phyloP scores from a whole-genome alignment of 73 alveolate species.

The Paramecium caudatum region DNA sequence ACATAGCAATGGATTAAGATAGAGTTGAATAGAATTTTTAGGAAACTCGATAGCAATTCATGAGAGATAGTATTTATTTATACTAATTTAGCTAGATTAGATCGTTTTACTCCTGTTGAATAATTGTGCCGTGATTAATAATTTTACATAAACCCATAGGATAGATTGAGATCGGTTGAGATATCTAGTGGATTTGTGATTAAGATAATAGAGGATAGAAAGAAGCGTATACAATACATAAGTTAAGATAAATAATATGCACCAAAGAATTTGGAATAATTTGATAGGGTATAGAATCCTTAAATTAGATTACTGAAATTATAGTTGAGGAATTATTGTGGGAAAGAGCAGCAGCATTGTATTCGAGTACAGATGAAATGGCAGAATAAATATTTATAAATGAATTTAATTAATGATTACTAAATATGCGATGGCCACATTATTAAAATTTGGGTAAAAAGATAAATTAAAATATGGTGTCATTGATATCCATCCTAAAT shows the following conservation, averaged over 20 bases:
- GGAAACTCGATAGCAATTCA: not conserved
- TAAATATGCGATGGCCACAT: no score
- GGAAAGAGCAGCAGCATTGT: slow-evolving; percentile 51
- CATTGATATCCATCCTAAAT: no score
- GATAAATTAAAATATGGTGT: no score
- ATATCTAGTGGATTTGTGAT: slow-evolving; percentile 61
- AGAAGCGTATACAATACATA: not conserved
- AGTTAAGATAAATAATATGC: not conserved
- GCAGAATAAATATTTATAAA: slow-evolving; percentile 68
- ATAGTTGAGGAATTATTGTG: slow-evolving; percentile 34
- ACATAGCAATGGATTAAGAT: slow-evolving; percentile 52
- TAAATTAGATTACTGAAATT: not conserved
- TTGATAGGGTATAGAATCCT: not conserved
- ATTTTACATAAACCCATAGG: slow-evolving; percentile 16
- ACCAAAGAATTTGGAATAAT: not conserved
- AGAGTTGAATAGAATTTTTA: slow-evolving; percentile 46
- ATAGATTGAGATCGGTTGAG: slow-evolving; percentile 31
- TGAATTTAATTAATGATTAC: slow-evolving; percentile 66
- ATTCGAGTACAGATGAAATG: slow-evolving; percentile 44
- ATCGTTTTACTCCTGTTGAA: slow-evolving; percentile 41
- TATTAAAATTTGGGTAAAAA: no score
- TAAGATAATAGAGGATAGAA: slow-evolving; percentile 51
- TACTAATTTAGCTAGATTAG: slow-evolving; percentile 16
- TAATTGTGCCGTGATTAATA: slow-evolving; percentile 23
- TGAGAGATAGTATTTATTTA: slow-evolving; percentile 39